These are phyloP conservation scores for Aspergillus ruber DNA, from an alignment of 2,329 filamentous ascomycete genomes.

Conservation along the genomic window DNA sequence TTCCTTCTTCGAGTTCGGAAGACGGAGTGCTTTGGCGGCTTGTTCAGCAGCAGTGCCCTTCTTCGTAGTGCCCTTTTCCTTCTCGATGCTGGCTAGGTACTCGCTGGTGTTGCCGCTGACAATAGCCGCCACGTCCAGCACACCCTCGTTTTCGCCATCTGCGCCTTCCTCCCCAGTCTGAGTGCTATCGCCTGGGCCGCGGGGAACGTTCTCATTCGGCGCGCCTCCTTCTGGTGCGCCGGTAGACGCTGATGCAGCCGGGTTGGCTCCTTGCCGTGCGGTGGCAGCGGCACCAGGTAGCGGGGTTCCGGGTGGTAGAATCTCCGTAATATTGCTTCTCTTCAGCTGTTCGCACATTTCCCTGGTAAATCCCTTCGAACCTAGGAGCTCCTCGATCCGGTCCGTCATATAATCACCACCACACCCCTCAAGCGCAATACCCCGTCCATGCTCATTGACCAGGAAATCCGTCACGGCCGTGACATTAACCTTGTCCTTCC, in stretches of 20 bases:
- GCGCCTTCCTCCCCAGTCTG: constrained; percentile 48
- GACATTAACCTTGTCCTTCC: constrained; percentile 85
- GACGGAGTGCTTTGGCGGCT: constrained; percentile 43
- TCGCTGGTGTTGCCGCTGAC: constrained; percentile 59
- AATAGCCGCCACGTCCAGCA: constrained; percentile 60
- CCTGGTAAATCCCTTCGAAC: constrained; percentile 49
- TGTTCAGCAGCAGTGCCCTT: constrained; percentile 42
- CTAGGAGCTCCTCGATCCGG: constrained; percentile 61
- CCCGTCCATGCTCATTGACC: constrained; percentile 61
- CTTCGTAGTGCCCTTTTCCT: constrained; percentile 53
- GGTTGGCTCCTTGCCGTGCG: constrained; percentile 41
- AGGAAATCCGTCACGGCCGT: constrained; percentile 81
- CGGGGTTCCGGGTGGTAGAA: constrained; percentile 49
- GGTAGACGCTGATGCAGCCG: constrained; percentile 52
- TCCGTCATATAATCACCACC: constrained; percentile 85
- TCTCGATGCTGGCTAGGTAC: constrained; percentile 57
- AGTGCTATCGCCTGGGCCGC: constrained; percentile 50
- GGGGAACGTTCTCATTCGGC: constrained; percentile 39
- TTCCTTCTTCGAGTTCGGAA: constrained; percentile 55
- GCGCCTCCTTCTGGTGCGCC: constrained; percentile 40
- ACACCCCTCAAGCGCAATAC: constrained; percentile 58
- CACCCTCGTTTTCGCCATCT: constrained; percentile 53
- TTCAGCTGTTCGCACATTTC: constrained; percentile 63
- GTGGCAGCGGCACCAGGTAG: constrained; percentile 46
- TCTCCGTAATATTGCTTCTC: constrained; percentile 56